Base-by-base conservation (phyloP, 208 protist genomes). In the Angomonas deanei region DNA sequence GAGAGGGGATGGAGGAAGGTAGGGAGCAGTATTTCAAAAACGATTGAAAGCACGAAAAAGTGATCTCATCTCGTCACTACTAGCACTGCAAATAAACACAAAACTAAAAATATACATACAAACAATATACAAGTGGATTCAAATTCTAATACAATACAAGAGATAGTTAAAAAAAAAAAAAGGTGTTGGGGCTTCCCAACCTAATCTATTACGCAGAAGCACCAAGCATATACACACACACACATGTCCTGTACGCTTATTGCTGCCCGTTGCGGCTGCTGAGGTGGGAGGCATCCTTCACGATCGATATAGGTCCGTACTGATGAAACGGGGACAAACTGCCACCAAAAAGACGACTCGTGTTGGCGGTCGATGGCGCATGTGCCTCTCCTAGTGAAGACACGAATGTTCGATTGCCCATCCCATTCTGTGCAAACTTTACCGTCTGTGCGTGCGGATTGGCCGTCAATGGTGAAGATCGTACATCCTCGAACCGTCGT, bases 211-310 rank as follows among this genome's bases (percentile, higher is more conserved):
- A 17, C 10, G 34, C 10, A 42, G 34, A 42, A n/a, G n/a, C n/a
- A n/a, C n/a, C n/a, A n/a, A n/a, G n/a, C 34, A 15, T 17, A 42
- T 15, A 42, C 15, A 42, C 15, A 42, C 15, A 42, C 34, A 42
- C 34, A 42, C 15, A 42, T 42, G 34, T 15, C 34, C 34, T 42
- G 34, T 42, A n/a, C n/a, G n/a, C n/a, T n/a, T n/a, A n/a, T n/a
- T 5, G 34, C 8, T 26, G 8, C 15, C 19, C 13, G 15, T 50
- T 26, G 23, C 42, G 42, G 15, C 42, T 50, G 42, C 42, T 50
- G 8, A 50, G 17, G 17, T 50, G 61, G 15, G 57, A 66, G 3
- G 39, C 48, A 27, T 66, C 61, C 61, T 66, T 66, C 31, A 66
- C 48, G 24, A 66, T 66, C 19, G 61, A 66, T 8, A 66, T 66